Base-by-base conservation (phyloP, 2,329 filamentous ascomycete genomes). In the Pseudogymnoascus sp. region DNA sequence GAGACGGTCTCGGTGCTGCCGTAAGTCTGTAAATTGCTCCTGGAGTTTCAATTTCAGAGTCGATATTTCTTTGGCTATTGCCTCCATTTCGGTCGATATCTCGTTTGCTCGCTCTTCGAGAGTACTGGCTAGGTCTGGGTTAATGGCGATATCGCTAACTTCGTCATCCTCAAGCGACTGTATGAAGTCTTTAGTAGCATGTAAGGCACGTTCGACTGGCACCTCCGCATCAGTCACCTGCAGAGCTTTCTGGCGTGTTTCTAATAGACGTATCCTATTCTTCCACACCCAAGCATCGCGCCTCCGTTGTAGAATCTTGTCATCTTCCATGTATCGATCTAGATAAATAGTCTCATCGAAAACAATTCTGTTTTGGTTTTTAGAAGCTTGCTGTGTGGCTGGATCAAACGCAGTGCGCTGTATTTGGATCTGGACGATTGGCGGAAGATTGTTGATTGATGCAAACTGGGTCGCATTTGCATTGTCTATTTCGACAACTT, bases 391-490 rank as follows among this genome's bases (percentile, higher is more conserved):
- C 62, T 81, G 82, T 62, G 78, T 80, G 45, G 81, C 81, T 5
- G 83, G 81, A 66, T 91, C 87, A 60, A 86, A 91, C 64, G 88
- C 87, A 3, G 90, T 88, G 4, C 95, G 87, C 71, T 96, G 91
- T 33, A 99, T 90, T 67, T 92, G 89, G 49, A 99, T 86, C 70
- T 97, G 93, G 16, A 97, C 79, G 33, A 99, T 84, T 0, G 93
- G 92, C 0, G 95, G 92, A 9, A 93, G 78, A n/a, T 81, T 81
- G 65, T 84, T 84, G 65, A 96, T 90, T 1, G 89, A 88, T 5
- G 86, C 86, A 73, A 88, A 93, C 63, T 83, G 80, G 74, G 81
- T 77, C 63, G 85, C 76, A 71, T 84, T 70, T 71, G 78, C 71
- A n/a, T 84, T 83, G 63, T 85, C 85, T 23, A 88, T 83, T 33